Base-by-base conservation (phyloP, 2,329 filamentous ascomycete species). In the Balansia obtecta region DNA sequence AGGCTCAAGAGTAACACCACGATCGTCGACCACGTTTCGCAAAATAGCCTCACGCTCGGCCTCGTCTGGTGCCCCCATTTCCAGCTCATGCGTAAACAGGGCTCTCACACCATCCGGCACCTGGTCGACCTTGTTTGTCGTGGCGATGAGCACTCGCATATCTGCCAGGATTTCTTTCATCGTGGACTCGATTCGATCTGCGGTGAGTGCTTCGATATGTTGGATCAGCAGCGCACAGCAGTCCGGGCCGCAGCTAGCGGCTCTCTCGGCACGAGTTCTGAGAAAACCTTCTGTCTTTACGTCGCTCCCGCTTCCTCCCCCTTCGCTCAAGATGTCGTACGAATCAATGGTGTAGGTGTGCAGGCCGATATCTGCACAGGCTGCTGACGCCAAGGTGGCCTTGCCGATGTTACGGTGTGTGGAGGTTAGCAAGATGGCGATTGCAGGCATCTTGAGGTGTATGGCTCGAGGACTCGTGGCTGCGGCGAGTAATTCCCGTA, bases 361-460 rank as follows among this genome's bases (percentile, higher is more conserved):
- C 15, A 97, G 73, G 3, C 93, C 93, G 54, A 96, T 84, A 60
- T 96, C 91, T 2, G 85, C 78, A 64, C 89, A 95, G 4, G 90
- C 89, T 42, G 80, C 79, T 1, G 73, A 75, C 0, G 88, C 88
- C 20, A 89, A 70, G 2, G 83, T 86, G n/a, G 86, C 76, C 65
- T 98, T 98, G 46, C 93, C 93, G 57, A 97, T 95, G 53, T 88
- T 87, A 43, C 93, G 82, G 66, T 98, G 93, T 2, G 88, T 94
- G 1, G 93, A 97, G 1, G 87, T 86, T 7, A 98, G 72, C 3
- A 98, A 75, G 37, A 98, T 85, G 1, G 90, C 88, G 15, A 96
- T 76, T 0, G 93, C 88, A 2, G 91, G 89, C 69, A 97, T 83
- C 42, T 86, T 85, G 2, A 97, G 73, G 60, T 91, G 86, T 43